phyloP scores from a whole-genome alignment of 192 early-diverging fungal species.

The Pilaira anomala region DNA sequence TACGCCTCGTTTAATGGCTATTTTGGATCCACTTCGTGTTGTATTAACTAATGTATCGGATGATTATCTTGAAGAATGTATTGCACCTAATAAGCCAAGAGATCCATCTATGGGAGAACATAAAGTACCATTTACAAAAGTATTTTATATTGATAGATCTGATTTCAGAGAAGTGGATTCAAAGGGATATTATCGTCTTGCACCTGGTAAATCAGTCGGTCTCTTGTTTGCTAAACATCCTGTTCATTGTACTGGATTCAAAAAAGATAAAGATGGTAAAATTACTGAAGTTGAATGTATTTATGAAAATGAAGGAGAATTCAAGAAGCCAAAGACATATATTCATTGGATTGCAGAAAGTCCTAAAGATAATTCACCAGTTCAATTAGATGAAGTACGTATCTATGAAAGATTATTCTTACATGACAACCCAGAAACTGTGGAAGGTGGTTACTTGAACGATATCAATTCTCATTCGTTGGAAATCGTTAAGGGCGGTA shows the following conservation, averaged over 20 bases:
- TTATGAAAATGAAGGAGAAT: conserved; percentile 67
- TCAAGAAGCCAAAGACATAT: conserved; percentile 91
- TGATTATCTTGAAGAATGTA: conserved; percentile 73
- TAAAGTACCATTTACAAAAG: conserved; percentile 84
- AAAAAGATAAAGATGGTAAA: conserved; percentile 76
- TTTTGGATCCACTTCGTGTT: conserved; percentile 85
- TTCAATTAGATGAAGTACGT: conserved; percentile 77
- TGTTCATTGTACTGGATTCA: conserved; percentile 80
- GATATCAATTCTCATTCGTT: conserved; percentile 87
- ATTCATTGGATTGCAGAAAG: conserved; percentile 98
- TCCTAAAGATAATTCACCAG: conserved; percentile 76
- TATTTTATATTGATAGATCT: conserved; percentile 91
- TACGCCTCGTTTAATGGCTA: conserved; percentile 91
- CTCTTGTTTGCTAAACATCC: conserved; percentile 82
- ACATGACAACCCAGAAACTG: conserved; percentile 83
- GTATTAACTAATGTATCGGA: conserved; percentile 88
- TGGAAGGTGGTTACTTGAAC: conserved; percentile 86
- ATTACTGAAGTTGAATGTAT: conserved; percentile 77
- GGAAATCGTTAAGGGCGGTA: conserved; percentile 59
- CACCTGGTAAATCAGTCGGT: conserved; percentile 92
- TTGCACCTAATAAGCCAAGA: conserved; percentile 86
- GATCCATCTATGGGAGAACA: conserved; percentile 84
- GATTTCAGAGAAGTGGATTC: conserved; percentile 95
- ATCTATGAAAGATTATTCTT: conserved; percentile 86
- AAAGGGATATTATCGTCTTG: conserved; percentile 93